Evolutionary conservation across 352 stramenopile species (phyloP), one percentile per base, ranked within the genome.

Genomic region (Phytophthora ramorum): DNA sequence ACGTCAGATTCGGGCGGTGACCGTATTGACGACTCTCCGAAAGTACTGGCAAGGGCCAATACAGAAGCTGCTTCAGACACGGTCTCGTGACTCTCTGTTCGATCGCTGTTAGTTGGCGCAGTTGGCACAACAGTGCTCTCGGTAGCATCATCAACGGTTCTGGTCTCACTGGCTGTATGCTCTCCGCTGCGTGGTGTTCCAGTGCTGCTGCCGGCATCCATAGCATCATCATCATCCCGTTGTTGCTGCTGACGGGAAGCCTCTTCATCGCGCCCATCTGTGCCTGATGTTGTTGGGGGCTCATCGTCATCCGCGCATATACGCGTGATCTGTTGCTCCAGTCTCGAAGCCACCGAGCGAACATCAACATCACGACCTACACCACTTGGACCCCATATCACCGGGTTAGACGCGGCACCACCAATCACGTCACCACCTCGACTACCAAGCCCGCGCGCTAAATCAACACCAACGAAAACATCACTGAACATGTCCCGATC

Each of bases 11-110:
- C 81, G 30, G 79, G 70, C 22, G 87, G 89, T 24, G 89, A 95
- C 2, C 83, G 79, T 38, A 96, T 65, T 2, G 87, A 95, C 8
- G 82, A 93, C 62, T 95, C 85, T 12, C 84, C 86, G 41, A 96
- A 75, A 19, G 87, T 93, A 52, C 89, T 96, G 5, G 89, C 82
- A 54, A 96, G 73, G n/a, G 87, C 89, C 54, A 87, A 75, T 22
- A 96, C 87, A 19, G 87, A 95, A 41, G 85, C 89, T 13, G 89
- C 79, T 35, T 95, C 87, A 3, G 75, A 80, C 20, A 67, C 59
- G 4, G 51, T 43, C 20, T 76, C 66, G 32, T 55, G 45, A 30
- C 34, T 58, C 9, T 73, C 53, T 16, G 12, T 43, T 10, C 26
- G 63, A 32, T 73, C 61, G 20, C 16, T 62, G 17, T 37, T 65